Conservation (phyloP, 1,284 basidiomycete species). For the Ceratobasidium sp. region DNA sequence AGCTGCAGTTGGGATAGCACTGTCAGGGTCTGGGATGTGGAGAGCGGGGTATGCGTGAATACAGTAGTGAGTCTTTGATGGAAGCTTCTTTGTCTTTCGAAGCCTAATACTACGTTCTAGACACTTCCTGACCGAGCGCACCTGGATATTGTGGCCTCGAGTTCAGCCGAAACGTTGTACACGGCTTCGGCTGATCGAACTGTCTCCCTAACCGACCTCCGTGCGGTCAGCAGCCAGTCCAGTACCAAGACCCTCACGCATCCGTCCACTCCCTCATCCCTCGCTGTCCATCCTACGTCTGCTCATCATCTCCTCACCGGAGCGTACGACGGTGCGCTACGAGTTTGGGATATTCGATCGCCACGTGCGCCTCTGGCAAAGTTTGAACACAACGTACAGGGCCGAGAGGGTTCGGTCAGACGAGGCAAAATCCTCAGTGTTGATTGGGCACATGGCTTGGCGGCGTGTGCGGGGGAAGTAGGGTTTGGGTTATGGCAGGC, state of each 20-base stretch:
- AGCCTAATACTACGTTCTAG: background rate
- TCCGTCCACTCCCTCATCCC: conserved; percentile 76
- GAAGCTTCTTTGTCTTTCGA: background rate
- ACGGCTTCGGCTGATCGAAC: conserved; percentile 75
- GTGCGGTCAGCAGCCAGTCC: conserved; percentile 48
- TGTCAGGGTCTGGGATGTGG: conserved; percentile 75
- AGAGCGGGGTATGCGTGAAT: conserved; percentile 69
- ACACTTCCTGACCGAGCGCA: conserved; percentile 80
- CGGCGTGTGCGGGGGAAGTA: conserved; percentile 41
- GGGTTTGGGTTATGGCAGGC: conserved; percentile 43
- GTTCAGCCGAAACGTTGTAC: conserved; percentile 60
- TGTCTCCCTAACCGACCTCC: conserved; percentile 73
- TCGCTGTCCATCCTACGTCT: conserved; percentile 68
- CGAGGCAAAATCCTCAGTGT: conserved; percentile 62
- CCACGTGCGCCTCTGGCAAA: conserved; percentile 69
- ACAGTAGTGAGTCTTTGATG: conserved; percentile 67
- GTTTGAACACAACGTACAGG: conserved; percentile 57
- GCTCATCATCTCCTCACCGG: conserved; percentile 79
- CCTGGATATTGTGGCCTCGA: conserved; percentile 64
- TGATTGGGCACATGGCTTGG: conserved; percentile 70
- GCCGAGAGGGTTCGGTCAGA: conserved; percentile 41
- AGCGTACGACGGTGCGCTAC: conserved; percentile 82
- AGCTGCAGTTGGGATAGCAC: conserved; percentile 83
- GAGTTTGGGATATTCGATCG: conserved; percentile 89
- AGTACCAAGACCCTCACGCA: conserved; percentile 62